These are phyloP conservation scores for Middelhovenomyces tepae DNA, from an alignment of 805 yeast species.

Conservation along the genomic window DNA sequence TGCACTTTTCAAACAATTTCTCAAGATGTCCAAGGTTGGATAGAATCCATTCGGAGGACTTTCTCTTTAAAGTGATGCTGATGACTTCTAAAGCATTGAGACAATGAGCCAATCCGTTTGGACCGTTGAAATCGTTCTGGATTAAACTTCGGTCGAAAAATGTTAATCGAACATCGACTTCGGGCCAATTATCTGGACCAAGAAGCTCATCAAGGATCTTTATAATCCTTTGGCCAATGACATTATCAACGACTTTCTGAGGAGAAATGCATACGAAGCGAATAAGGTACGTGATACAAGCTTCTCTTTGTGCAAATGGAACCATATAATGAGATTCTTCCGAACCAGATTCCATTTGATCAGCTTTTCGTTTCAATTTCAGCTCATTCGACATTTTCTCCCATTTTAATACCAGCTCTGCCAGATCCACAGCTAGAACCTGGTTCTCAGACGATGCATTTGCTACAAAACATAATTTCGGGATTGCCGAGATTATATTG, in stretches of 20 bases:
- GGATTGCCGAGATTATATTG: constrained; percentile 85
- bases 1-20: constrained; percentile 66
- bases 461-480: constrained; percentile 70
- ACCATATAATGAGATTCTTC: constrained; percentile 41
- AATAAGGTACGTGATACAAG: constrained; percentile 80
- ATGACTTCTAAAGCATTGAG: constrained; percentile 87
- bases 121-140: constrained; percentile 63
- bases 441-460: constrained; percentile 78
- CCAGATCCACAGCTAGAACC: constrained; percentile 76
- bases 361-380: constrained; percentile 8
- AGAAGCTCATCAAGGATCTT: constrained; percentile 66
- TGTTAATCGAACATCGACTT: constrained; percentile 74
- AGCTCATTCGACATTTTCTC: constrained; percentile 40
- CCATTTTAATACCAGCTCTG: constrained; percentile 81
- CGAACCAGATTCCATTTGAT: constrained; percentile 16
- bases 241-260: constrained; percentile 75
- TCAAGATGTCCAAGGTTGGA: constrained; percentile 62
- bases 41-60: constrained; percentile 68
- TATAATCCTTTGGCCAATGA: constrained; percentile 71
- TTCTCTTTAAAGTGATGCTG: constrained; percentile 72
- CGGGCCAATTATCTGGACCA: constrained; percentile 74
- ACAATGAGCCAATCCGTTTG: constrained; percentile 58
- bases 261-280: constrained; percentile 82
- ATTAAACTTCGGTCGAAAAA: constrained; percentile 84
- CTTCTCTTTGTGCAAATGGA: constrained; percentile 76